A percentile compares a stretch with the other conserved stretches of the same genome.
Evolutionary conservation across 2,329 filamentous ascomycete genomes (phyloP).

Genomic region (Monilinia polystroma): DNA sequence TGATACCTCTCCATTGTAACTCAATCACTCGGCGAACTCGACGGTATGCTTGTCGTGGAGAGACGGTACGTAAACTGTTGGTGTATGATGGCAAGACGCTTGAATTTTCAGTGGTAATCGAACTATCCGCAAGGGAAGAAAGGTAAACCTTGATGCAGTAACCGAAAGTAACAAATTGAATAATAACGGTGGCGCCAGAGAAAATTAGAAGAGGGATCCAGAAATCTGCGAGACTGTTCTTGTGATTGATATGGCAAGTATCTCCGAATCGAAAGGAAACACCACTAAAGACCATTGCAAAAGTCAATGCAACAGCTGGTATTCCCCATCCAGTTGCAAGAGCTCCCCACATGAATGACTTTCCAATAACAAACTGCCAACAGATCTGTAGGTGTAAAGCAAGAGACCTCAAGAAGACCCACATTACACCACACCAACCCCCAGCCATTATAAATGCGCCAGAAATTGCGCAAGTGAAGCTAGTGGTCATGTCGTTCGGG

Average conservation of each 20-base stretch:
- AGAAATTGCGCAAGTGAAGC: conserved; percentile 79
- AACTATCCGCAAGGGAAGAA: conserved; percentile 73
- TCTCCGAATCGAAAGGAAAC: conserved; percentile 90
- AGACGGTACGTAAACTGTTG: conserved; percentile 69
- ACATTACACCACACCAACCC: conserved; percentile 80
- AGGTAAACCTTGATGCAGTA: conserved; percentile 97
- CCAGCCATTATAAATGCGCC: conserved; percentile 84
- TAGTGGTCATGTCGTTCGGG: conserved; percentile 86
- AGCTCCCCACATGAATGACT: conserved; percentile 83
- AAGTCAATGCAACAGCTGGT: conserved; percentile 69
- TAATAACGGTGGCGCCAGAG: conserved; percentile 69
- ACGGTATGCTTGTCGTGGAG: conserved; percentile 82
- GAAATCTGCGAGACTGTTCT: conserved; percentile 77
- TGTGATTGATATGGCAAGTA: conserved; percentile 91
- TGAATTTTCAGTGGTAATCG: conserved; percentile 68
- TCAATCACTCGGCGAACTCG: conserved; percentile 82
- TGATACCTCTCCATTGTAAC: conserved; percentile 92
- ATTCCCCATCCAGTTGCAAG: conserved; percentile 82
- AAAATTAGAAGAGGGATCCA: conserved; percentile 88
- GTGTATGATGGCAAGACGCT: conserved; percentile 68
- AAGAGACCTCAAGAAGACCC: conserved; percentile 86
- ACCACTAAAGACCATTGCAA: conserved; percentile 81
- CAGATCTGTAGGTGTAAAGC: conserved; percentile 97
- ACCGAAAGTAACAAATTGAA: conserved; percentile 80
- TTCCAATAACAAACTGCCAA: conserved; percentile 90